Conservation (phyloP, 1,284 basidiomycete species). For the Marasmius oreades region DNA sequence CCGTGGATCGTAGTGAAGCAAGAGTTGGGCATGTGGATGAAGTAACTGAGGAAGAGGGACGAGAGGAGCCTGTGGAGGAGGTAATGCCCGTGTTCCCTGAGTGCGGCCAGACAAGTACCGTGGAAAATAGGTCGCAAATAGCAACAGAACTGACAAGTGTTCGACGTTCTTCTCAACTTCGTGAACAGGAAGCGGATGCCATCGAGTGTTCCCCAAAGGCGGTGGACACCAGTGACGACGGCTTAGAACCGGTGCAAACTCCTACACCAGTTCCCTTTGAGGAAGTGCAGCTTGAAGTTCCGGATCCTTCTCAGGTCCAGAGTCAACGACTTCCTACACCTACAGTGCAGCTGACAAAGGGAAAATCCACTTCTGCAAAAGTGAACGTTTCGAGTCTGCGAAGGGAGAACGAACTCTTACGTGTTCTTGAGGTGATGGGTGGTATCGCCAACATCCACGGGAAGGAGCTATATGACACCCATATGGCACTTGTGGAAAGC, state of each 20-base stretch:
- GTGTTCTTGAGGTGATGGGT: conserved; percentile 56
- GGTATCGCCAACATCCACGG: conserved; percentile 63
- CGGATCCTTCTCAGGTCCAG: neutral
- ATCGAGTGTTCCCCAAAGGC: no score
- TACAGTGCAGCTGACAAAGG: conserved; percentile 4
- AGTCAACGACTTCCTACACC: neutral
- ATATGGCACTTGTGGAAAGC: conserved; percentile 53
- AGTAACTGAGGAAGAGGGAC: neutral
- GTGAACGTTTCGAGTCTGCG: conserved; percentile 72
- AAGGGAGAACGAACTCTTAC: conserved; percentile 72
- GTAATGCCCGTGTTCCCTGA: no score
- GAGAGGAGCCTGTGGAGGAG: neutral
- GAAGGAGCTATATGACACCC: conserved; percentile 65
- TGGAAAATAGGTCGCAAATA: no score
- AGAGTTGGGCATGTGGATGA: neutral
- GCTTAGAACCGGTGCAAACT: no score
- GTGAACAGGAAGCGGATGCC: no score
- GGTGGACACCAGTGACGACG: no score
- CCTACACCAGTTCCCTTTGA: no score
- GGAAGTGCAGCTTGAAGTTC: no score
- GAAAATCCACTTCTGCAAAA: conserved; percentile 24
- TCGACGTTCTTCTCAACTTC: no score
- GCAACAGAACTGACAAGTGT: no score
- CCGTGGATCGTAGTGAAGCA: neutral
- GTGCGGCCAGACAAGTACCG: no score